Evolutionary conservation across 345 rosid genomes (phyloP).

Genomic region (thale cress (Arabidopsis thaliana)): TAIR10.1 NC_003070.9:18197501-18198000

Average conservation of each 20-base stretch:
- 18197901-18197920: constrained; percentile 21
- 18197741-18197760: constrained; percentile 35
- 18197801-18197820: not conserved
- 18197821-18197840: not conserved
- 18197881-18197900: constrained; percentile 37
- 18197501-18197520: not conserved
- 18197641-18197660: not conserved
- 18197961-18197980: constrained; percentile 37
- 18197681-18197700: constrained; percentile 37
- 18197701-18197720: constrained; percentile 33
- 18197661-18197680: constrained; percentile 34
- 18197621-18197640: not conserved
- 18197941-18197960: constrained; percentile 4
- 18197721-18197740: constrained; percentile 39
- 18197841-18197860: not conserved
- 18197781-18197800: constrained; percentile 23
- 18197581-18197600: not conserved
- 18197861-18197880: constrained; percentile 25
- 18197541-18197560: not conserved
- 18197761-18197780: constrained; percentile 34
- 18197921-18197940: constrained; percentile 36
- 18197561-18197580: not conserved
- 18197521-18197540: not conserved
- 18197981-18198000: constrained; percentile 45
- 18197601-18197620: not conserved